Evolutionary conservation across 441 rosid genomes (phyloP).

Genomic region (Eruca vesicaria): DNA sequence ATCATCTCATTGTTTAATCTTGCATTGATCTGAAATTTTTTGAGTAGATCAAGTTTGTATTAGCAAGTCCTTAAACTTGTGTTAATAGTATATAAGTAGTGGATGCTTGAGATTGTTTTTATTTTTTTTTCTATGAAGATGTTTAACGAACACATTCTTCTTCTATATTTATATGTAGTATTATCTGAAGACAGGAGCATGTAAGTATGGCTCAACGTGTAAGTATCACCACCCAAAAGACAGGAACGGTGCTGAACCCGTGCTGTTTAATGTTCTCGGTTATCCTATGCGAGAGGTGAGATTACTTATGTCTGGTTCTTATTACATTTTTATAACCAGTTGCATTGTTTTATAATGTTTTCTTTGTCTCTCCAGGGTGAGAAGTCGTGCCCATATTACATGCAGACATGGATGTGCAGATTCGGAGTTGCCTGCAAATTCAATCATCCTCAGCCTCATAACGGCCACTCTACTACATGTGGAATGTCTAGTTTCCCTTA

Average conservation of each 20-base stretch:
- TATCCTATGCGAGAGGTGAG: slow-evolving; percentile 79
- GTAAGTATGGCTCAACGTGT: slow-evolving; percentile 80
- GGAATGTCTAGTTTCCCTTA: slow-evolving; percentile 38
- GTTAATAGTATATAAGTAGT: not conserved
- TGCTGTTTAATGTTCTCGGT: slow-evolving; percentile 64
- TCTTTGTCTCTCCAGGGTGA: slow-evolving; percentile 48
- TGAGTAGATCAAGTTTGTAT: not conserved
- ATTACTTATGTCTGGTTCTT: not conserved
- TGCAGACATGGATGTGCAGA: slow-evolving; percentile 64
- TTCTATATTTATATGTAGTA: slow-evolving; percentile 44
- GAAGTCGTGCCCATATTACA: slow-evolving; percentile 72
- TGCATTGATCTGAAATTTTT: not conserved
- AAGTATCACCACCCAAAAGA: slow-evolving; percentile 88
- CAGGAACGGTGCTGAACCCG: slow-evolving; percentile 86
- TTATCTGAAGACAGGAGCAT: slow-evolving; percentile 77
- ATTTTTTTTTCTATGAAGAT: not conserved
- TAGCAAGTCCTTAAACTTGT: not conserved
- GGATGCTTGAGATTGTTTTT: not conserved
- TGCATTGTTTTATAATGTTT: not conserved
- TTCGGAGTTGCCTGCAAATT: slow-evolving; percentile 83
- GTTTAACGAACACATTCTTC: slow-evolving; percentile 5
- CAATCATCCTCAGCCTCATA: slow-evolving; percentile 68
- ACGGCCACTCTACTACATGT: slow-evolving; percentile 43
- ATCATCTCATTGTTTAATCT: not conserved
- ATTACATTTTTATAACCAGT: not conserved